Percentiles rank a stretch among this genome's conserved stretches.
These are phyloP conservation scores for Fusarium equiseti DNA, from an alignment of 2,329 filamentous ascomycete genomes.

Conservation along the genomic window DNA sequence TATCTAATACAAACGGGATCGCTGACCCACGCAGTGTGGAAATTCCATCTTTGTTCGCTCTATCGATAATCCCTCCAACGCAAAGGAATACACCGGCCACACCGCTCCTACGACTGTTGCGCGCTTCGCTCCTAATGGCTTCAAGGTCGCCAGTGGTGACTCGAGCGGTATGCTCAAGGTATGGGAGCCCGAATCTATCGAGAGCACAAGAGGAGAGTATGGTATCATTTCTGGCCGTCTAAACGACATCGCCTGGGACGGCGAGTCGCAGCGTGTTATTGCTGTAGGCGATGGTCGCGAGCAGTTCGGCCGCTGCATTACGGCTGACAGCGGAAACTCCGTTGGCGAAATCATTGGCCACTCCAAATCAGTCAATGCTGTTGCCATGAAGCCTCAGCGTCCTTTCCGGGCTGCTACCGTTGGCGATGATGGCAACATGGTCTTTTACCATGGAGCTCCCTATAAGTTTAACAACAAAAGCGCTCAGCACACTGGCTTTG, in stretches of 20 bases:
- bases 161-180: slow-evolving; percentile 85
- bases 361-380: slow-evolving; percentile 89
- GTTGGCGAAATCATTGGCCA: slow-evolving; percentile 96
- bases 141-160: slow-evolving; percentile 95
- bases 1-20: slow-evolving; percentile 1
- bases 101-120: slow-evolving; percentile 91
- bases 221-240: slow-evolving; percentile 93
- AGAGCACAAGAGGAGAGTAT: slow-evolving; percentile 92
- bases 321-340: slow-evolving; percentile 93
- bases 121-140: slow-evolving; percentile 92
- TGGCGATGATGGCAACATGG: slow-evolving; percentile 88
- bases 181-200: slow-evolving; percentile 90
- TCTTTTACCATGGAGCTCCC: slow-evolving; percentile 92
- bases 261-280: slow-evolving; percentile 95
- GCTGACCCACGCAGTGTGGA: slow-evolving; percentile 72
- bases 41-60: slow-evolving; percentile 97
- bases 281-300: slow-evolving; percentile 96
- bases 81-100: slow-evolving; percentile 93
- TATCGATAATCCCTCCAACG: slow-evolving; percentile 87
- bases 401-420: slow-evolving; percentile 93
- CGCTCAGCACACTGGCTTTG: slow-evolving; percentile 86
- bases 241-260: slow-evolving; percentile 97
- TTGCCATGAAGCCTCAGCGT: slow-evolving; percentile 88
- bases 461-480: slow-evolving; percentile 96
- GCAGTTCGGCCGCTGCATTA: slow-evolving; percentile 93